These are phyloP conservation scores for Yamadazyma membranifaciens DNA, from an alignment of 1,139 yeast genomes.

Conservation along the genomic window DNA sequence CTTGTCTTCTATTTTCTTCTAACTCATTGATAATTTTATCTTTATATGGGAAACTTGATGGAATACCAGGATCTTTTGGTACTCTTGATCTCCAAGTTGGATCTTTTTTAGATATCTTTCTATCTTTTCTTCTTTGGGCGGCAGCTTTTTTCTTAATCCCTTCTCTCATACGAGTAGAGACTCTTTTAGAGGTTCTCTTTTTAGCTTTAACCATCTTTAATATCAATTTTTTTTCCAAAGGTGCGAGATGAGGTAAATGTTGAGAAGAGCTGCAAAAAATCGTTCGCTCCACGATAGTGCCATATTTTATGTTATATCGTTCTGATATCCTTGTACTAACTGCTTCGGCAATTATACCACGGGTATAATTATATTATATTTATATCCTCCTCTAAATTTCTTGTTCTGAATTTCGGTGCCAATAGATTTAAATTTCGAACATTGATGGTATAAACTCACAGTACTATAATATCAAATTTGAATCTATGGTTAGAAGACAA, in stretches of 20 bases:
- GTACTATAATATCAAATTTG: too few species aligned
- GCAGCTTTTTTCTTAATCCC: constrained; percentile 95
- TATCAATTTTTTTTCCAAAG: constrained; percentile 1
- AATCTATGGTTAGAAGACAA: too few species aligned
- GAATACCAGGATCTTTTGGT: constrained; percentile 91
- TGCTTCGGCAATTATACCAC: too few species aligned
- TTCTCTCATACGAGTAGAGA: constrained; percentile 88
- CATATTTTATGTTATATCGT: too few species aligned
- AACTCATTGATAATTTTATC: constrained; percentile 78
- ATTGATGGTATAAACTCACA: too few species aligned
- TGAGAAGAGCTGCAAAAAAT: constrained; percentile 4
- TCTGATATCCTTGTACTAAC: too few species aligned
- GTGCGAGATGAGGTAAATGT: constrained; percentile 2
- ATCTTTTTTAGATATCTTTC: constrained; percentile 80
- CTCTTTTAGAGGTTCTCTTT: constrained; percentile 81
- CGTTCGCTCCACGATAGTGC: too few species aligned
- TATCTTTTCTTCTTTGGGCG: constrained; percentile 85
- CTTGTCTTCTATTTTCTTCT: constrained; percentile 66
- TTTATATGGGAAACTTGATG: constrained; percentile 91
- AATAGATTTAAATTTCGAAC: too few species aligned
- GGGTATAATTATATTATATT: too few species aligned
- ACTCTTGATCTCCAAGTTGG: constrained; percentile 87
- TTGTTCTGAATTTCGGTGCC: too few species aligned
- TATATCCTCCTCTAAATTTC: too few species aligned
- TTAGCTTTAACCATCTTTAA: constrained; percentile 40